Conservation (phyloP, 257 asterid species). For the Handroanthus guayacan region DNA sequence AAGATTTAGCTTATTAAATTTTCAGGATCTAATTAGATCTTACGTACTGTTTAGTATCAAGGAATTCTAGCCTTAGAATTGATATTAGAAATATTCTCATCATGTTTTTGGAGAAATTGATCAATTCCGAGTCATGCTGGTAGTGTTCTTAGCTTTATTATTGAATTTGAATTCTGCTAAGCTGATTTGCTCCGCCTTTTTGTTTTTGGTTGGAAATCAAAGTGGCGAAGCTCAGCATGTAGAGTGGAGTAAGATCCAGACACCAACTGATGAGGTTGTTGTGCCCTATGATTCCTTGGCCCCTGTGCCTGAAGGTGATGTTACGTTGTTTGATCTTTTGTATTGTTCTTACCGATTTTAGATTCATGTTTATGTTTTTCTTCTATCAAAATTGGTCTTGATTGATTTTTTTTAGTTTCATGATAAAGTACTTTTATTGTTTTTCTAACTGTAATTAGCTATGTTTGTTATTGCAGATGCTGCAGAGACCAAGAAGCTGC, state of each 20-base stretch:
- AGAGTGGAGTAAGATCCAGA: slow-evolving; percentile 74
- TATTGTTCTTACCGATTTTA: slow-evolving; percentile 5
- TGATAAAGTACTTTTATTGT: not conserved
- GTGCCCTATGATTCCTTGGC: slow-evolving; percentile 89
- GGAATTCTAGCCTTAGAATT: slow-evolving; percentile 5
- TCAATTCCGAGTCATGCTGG: not conserved
- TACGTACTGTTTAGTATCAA: slow-evolving; percentile 1
- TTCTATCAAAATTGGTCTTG: slow-evolving; percentile 15
- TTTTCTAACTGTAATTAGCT: not conserved
- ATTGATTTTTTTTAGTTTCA: slow-evolving; percentile 11
- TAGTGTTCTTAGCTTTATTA: not conserved
- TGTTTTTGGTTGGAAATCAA: slow-evolving; percentile 35
- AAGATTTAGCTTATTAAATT: not conserved
- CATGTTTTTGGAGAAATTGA: not conserved
- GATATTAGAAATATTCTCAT: not conserved
- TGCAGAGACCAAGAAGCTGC: slow-evolving; percentile 68
- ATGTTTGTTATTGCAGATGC: slow-evolving; percentile 59
- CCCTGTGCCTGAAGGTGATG: slow-evolving; percentile 80
- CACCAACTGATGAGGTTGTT: slow-evolving; percentile 72
- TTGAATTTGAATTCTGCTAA: slow-evolving; percentile 12
- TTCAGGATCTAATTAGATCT: slow-evolving; percentile 5
- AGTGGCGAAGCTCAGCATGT: slow-evolving; percentile 68
- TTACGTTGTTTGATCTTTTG: not conserved
- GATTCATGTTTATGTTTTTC: not conserved
- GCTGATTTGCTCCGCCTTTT: slow-evolving; percentile 29